These are phyloP conservation scores for Chlamydomonas eustigma DNA, from an alignment of 139 green algal genomes.

Conservation along the genomic window DNA sequence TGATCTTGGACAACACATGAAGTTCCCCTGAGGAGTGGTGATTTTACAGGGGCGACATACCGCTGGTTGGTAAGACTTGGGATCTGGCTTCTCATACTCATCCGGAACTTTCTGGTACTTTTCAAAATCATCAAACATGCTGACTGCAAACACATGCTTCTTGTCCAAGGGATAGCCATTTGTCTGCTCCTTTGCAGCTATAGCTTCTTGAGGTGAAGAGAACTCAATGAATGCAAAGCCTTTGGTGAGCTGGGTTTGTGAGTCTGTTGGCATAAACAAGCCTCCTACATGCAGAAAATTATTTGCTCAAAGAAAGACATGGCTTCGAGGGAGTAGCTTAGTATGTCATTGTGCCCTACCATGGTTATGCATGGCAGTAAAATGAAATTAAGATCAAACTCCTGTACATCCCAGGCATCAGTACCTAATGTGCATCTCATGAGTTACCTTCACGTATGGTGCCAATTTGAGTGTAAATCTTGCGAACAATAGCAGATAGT, in stretches of 20 bases:
- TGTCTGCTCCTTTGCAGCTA: conserved; percentile 40
- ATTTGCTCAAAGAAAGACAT: too few species aligned
- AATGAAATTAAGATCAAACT: too few species aligned
- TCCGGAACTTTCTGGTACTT: conserved; percentile 59
- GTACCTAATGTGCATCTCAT: too few species aligned
- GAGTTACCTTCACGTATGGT: conserved; percentile 73
- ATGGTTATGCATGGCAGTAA: too few species aligned
- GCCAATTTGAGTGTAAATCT: conserved; percentile 85
- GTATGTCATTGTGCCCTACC: too few species aligned
- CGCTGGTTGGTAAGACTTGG: conserved; percentile 34
- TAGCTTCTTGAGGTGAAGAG: conserved; percentile 50
- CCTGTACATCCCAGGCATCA: too few species aligned
- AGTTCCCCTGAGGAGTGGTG: background rate
- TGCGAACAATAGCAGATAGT: conserved; percentile 82
- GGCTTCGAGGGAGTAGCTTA: too few species aligned
- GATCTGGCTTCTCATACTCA: conserved; percentile 46
- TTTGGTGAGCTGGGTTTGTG: conserved; percentile 66
- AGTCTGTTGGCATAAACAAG: conserved; percentile 84
- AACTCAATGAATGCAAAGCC: conserved; percentile 97
- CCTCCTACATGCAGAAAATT: too few species aligned
- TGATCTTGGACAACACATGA: too few species aligned
- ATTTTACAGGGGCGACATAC: too few species aligned
- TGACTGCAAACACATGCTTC: conserved; percentile 87
- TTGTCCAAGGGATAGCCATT: conserved; percentile 92
- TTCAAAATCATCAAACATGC: conserved; percentile 93